Evolutionary conservation across 2,329 filamentous ascomycete species (phyloP), one percentile per base, ranked within the genome.

Genomic region (Microsporum audouinii): DNA sequence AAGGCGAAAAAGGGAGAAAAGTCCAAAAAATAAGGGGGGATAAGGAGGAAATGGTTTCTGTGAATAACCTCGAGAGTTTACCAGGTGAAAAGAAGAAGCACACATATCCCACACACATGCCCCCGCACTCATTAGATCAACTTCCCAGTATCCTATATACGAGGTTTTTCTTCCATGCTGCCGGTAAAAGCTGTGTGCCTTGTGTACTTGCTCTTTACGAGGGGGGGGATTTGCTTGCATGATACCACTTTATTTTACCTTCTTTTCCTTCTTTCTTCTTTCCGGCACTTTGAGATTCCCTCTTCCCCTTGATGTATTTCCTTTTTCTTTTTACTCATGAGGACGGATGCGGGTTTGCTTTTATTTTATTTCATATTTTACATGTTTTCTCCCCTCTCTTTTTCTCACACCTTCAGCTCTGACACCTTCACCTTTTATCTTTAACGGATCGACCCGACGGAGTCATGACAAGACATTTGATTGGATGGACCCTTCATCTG

Each of bases 361-460:
- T 65, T 66, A 62, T 57, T 61, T 36, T 62, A 64, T 64, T 63
- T 68, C 64, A 59, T 62, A 55, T 60, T 47, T 61, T 64, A 55
- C 55, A 31, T 57, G 17, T 27, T n/a, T 38, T 56, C 12, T 56
- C 3, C 34, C 51, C 31, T 10, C 34, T 17, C 31, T 56, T 14
- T 56, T 33, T 56, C 34, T 43, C 39, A 12, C 39, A 43, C 39
- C 39, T 12, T 17, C 39, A 12, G n/a, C 39, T 43, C 39, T 43
- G 14, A 43, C 38, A 23, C 33, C 33, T 57, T 57, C 38, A 23
- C 43, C 23, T 57, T 57, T 31, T 53, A 27, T 12, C 12, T 43
- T 43, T 43, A 12, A 43, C n/a, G 39, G 39, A 43, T 17, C 31
- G 49, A 31, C 17, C n/a, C 49, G 27, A 14, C 27, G n/a, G 10